Evolutionary conservation across 257 asterid species (phyloP).

Genomic region (Ehretia macrophylla): DNA sequence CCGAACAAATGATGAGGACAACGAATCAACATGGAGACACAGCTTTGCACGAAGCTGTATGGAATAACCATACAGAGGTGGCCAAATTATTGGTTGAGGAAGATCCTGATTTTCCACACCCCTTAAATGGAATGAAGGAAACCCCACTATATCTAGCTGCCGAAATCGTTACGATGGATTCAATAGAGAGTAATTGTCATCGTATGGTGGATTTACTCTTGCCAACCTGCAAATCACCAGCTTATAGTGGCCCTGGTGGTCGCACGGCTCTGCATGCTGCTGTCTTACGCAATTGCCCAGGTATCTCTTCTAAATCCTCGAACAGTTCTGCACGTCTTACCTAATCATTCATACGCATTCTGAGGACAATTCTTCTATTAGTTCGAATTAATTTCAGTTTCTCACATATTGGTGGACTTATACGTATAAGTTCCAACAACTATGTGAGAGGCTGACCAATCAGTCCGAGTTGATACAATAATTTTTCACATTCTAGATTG

Average conservation of each 20-base stretch:
- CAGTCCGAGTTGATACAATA: too few species aligned
- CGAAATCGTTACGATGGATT: background rate
- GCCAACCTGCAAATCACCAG: background rate
- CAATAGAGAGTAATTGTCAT: background rate
- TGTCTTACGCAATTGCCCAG: background rate
- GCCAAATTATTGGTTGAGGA: background rate
- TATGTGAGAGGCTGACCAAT: too few species aligned
- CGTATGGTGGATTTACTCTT: background rate
- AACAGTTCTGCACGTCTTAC: too few species aligned
- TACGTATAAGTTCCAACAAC: too few species aligned
- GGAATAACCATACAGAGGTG: background rate
- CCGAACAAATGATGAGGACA: background rate
- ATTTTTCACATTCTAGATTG: too few species aligned
- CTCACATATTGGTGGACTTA: too few species aligned
- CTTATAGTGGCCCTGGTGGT: constrained; percentile 11
- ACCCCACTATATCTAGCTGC: constrained; percentile 9
- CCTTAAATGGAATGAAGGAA: background rate
- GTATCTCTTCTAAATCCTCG: background rate
- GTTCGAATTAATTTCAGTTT: too few species aligned
- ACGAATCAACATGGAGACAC: background rate
- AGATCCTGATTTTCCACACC: background rate
- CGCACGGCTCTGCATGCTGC: too few species aligned
- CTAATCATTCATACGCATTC: too few species aligned
- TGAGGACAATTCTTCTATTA: too few species aligned
- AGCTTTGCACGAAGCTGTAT: constrained; percentile 12